Evolutionary conservation across 2,329 filamentous ascomycete species (phyloP).

Genomic region (Samsoniella hepiali): DNA sequence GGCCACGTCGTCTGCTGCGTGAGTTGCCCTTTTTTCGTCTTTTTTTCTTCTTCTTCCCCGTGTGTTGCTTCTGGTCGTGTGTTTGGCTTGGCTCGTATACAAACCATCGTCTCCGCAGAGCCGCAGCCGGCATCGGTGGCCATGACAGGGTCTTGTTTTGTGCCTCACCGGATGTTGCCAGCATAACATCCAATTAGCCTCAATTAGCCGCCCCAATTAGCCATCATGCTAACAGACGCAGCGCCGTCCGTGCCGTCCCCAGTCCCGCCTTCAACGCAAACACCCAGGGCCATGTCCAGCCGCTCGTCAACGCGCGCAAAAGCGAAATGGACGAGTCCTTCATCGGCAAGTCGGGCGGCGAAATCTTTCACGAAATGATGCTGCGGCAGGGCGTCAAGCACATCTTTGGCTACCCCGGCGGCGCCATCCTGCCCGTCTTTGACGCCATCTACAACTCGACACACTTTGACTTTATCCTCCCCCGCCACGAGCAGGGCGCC

Average conservation of each 20-base stretch:
- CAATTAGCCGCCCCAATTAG: neutral
- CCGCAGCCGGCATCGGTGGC: slow-evolving; percentile 19
- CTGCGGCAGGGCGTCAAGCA: slow-evolving; percentile 87
- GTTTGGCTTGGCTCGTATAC: neutral
- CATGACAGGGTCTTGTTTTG: neutral
- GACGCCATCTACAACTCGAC: slow-evolving; percentile 98
- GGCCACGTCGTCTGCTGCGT: slow-evolving; percentile 43
- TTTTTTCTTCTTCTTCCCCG: neutral
- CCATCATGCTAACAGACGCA: slow-evolving; percentile 17
- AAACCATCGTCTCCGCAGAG: neutral
- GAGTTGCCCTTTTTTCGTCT: slow-evolving; percentile 33
- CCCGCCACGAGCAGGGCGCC: slow-evolving; percentile 94
- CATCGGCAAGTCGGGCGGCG: slow-evolving; percentile 89
- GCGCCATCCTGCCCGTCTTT: slow-evolving; percentile 95
- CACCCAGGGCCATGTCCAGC: slow-evolving; percentile 61
- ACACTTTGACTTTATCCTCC: slow-evolving; percentile 94
- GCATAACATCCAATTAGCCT: neutral
- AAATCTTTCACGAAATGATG: slow-evolving; percentile 99
- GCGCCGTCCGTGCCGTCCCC: slow-evolving; percentile 54
- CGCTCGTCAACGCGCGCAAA: slow-evolving; percentile 58
- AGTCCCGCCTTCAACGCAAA: slow-evolving; percentile 59
- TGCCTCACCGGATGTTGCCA: too few relatives aligned
- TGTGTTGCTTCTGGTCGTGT: neutral
- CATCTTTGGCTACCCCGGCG: slow-evolving; percentile 90
- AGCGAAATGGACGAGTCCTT: slow-evolving; percentile 79